A percentile compares a stretch with the other conserved stretches of the same genome.
phyloP scores from a whole-genome alignment of 2,329 filamentous ascomycete genomes.

The Thielaviopsis populi region DNA sequence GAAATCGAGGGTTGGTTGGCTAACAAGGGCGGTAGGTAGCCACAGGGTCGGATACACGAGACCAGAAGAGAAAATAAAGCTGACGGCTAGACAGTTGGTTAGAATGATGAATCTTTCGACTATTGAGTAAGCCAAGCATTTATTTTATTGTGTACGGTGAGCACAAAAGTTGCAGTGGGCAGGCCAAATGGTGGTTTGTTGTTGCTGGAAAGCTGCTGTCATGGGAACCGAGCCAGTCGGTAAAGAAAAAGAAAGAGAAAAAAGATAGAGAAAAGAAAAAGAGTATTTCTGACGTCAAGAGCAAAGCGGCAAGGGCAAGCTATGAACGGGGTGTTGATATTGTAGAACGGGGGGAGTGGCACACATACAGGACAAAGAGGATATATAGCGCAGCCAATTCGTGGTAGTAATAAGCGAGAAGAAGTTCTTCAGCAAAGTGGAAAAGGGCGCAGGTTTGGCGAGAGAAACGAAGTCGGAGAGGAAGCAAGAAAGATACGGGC shows the following conservation, averaged over 20 bases:
- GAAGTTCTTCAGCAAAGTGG: conserved; percentile 3
- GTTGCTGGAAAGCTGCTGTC: not conserved
- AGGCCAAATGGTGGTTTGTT: conserved; percentile 3
- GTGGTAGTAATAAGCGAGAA: conserved; percentile 2
- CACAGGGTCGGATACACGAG: not conserved
- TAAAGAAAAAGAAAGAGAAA: not conserved
- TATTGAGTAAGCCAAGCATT: not conserved
- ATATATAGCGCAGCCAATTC: conserved; percentile 13
- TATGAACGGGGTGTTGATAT: not conserved
- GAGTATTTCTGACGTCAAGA: conserved; percentile 11
- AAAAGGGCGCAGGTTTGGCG: conserved; percentile 2
- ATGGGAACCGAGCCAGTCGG: not conserved
- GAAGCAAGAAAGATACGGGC: conserved; percentile 16
- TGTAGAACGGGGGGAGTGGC: not conserved
- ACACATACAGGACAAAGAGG: conserved; percentile 10
- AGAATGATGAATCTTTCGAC: not conserved
- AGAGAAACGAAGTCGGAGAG: conserved; percentile 15
- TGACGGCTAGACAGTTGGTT: not conserved
- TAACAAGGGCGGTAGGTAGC: not conserved
- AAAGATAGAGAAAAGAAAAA: not conserved
- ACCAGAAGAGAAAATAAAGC: not conserved
- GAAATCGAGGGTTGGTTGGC: not conserved
- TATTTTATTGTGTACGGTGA: not conserved
- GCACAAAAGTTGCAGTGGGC: conserved; percentile 6
- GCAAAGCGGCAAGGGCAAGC: not conserved